These are phyloP conservation scores for Cyberlindnera maclurae DNA, from an alignment of 805 yeast genomes.

Conservation along the genomic window DNA sequence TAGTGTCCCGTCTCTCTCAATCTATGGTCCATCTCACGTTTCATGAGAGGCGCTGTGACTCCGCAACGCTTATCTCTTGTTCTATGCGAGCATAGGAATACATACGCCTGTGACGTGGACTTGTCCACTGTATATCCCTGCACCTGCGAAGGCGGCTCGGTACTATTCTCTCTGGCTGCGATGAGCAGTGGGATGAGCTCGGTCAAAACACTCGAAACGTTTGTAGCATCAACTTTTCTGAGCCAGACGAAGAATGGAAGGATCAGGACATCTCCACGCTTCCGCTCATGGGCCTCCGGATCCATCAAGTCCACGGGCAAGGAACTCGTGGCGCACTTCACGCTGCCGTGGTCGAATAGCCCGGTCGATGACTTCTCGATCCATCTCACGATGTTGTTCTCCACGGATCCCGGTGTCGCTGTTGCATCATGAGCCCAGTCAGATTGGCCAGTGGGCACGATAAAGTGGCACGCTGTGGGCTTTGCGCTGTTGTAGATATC, in stretches of 20 bases:
- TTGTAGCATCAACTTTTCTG: slow-evolving; percentile 36
- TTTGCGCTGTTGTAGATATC: slow-evolving; percentile 59
- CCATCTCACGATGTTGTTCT: slow-evolving; percentile 38
- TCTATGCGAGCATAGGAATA: slow-evolving; percentile 81
- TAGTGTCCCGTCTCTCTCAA: slow-evolving; percentile 64
- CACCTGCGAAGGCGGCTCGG: slow-evolving; percentile 13
- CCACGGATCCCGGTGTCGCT: slow-evolving; percentile 38
- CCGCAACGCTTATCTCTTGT: slow-evolving; percentile 94
- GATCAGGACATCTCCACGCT: slow-evolving; percentile 52
- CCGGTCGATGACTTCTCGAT: slow-evolving; percentile 6
- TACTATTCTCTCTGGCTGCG: slow-evolving; percentile 17
- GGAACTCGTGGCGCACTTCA: slow-evolving; percentile 51
- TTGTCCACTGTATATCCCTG: slow-evolving; percentile 27
- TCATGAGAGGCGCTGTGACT: slow-evolving; percentile 85
- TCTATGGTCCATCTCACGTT: slow-evolving; percentile 65
- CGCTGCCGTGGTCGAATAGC: slow-evolving; percentile 21
- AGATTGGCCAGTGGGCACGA: slow-evolving; percentile 75
- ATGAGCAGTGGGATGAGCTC: slow-evolving; percentile 51
- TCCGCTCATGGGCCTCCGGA: slow-evolving; percentile 34
- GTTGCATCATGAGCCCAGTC: slow-evolving; percentile 84
- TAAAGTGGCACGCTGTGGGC: slow-evolving; percentile 61
- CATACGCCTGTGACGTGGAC: slow-evolving; percentile 37
- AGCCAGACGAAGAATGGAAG: slow-evolving; percentile 75
- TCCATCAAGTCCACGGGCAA: slow-evolving; percentile 41
- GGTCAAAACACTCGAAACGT: slow-evolving; percentile 92